Base-by-base conservation (phyloP, 2,329 filamentous ascomycete genomes). In the Coniochaeta sp. region DNA sequence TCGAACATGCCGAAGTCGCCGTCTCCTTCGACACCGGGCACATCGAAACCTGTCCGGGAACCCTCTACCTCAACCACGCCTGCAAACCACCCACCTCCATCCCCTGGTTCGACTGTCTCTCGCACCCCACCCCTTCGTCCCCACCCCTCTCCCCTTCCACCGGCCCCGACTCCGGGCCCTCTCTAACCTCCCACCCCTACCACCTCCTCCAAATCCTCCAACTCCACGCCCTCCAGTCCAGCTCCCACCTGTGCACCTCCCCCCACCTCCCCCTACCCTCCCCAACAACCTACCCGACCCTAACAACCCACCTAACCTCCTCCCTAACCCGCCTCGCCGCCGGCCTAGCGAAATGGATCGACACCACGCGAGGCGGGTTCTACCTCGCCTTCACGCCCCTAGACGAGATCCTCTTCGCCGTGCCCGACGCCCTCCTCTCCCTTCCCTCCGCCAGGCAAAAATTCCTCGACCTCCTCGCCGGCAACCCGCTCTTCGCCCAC, bases 41-140 rank as follows among this genome's bases (percentile, higher is more conserved):
- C 45, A 28, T 48, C 45, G 28, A 28, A n/a, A 48, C 24, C 24
- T 48, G 45, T n/a, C 45, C 45, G n/a, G 45, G 45, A 4, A 48
- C 45, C 3, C 45, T 48, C 26, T 48, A 48, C 45, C 45, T 48
- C 26, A 48, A 48, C 45, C 45, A 48, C 14, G 18, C 45, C 26
- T 28, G 16, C 45, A 30, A 30, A 22, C 24, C 24, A 13, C 45
- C 26, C 5, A 22, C 20, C 45, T 28, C 24, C 24, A 3, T 48
- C n/a, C 45, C 45, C 14, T 48, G 45, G 45, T 48, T 48, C 45
- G 45, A 48, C 45, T 48, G 45, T 14, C 45, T 48, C 45, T 31
- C 26, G 24, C 45, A 16, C 45, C 16, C 26, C 22, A 6, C 22
- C 12, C 42, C 42, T 22, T 46, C 42, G 2, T 46, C 42, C 5